Base-by-base conservation (phyloP, 208 protist genomes). In the Trypanosoma mega region DNA sequence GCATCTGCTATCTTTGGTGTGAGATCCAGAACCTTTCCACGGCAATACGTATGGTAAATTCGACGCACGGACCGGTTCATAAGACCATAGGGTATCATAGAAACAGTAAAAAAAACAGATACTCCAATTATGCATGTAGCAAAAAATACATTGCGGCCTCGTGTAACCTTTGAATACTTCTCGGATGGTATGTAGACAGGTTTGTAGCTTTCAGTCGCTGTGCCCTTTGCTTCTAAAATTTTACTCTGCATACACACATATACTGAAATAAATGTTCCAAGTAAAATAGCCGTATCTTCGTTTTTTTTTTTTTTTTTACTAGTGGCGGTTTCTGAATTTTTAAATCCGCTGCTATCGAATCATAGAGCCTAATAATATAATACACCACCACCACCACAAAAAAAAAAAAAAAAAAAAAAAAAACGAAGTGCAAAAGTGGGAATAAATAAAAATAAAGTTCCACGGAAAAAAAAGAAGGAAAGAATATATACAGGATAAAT, bases 1-100 rank as follows among this genome's bases (percentile, higher is more conserved):
- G 69, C 64, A 51, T 94, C 84, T 50, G 80, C 78, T 34, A 94
- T 64, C 60, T 94, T 94, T 24, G 87, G 87, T 14, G 80, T 83
- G 23, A 94, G 49, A 61, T 94, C 87, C 3, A 94, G 63, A 21
- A 91, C 87, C 37, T 85, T 79, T 1, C 82, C 84, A 21, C 48
- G 55, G 26, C 81, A 89, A 46, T 78, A 77, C 8, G 61, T 65
- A 14, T 63, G 47, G 58, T 86, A 88, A 49, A 83, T 64, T n/a
- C 44, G 43, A 14, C 69, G 61, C 8, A 84, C 63, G 7, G 68
- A 72, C 9, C 86, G 74, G 52, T 81, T 75, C 39, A 93, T 83
- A 24, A 85, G 37, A 31, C 78, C 66, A 54, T 83, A 75, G 1
- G 82, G 86, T 31, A 82, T 48, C 27, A 79, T 58, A 37, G 66